phyloP scores from a whole-genome alignment of 805 yeast genomes.

The Ogataea naganishii region DNA sequence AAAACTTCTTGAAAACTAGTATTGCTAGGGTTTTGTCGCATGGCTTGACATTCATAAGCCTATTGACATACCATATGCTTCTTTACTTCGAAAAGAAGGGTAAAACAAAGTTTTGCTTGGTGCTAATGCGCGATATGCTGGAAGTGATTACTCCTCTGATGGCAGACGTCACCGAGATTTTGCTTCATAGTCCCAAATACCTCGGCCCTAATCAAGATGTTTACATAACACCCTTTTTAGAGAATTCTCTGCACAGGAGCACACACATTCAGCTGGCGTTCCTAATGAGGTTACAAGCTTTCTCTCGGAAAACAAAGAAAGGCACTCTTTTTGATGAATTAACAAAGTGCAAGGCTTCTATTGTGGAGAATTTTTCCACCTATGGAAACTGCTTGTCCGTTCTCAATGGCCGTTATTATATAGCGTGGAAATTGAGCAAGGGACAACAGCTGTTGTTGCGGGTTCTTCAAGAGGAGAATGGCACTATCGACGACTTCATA shows the following conservation, averaged over 20 bases:
- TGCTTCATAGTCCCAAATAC: too few relatives aligned
- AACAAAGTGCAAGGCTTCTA: too few relatives aligned
- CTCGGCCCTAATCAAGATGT: too few relatives aligned
- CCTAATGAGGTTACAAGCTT: conserved; percentile 19
- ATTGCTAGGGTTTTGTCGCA: conserved; percentile 15
- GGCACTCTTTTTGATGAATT: too few relatives aligned
- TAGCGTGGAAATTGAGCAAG: conserved; percentile 61
- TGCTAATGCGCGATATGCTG: too few relatives aligned
- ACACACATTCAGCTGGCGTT: conserved; percentile 21
- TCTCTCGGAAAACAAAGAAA: conserved; percentile 1
- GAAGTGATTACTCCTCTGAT: too few relatives aligned
- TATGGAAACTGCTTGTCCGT: conserved; percentile 32
- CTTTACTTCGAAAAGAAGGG: conserved; percentile 26
- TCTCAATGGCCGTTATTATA: conserved; percentile 50
- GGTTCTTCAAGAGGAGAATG: conserved; percentile 17
- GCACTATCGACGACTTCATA: conserved; percentile 1
- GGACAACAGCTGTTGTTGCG: conserved; percentile 37
- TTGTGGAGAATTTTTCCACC: too few relatives aligned
- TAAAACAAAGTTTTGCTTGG: conserved; percentile 25
- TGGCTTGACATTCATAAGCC: conserved; percentile 25
- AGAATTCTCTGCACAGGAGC: conserved; percentile 29
- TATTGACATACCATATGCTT: conserved; percentile 34
- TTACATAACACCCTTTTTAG: conserved; percentile 31
- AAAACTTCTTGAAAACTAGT: conserved; percentile 15
- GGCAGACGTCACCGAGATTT: too few relatives aligned